phyloP scores from a whole-genome alignment of 164 flowering plant species.

The Sextonia rubra region DNA sequence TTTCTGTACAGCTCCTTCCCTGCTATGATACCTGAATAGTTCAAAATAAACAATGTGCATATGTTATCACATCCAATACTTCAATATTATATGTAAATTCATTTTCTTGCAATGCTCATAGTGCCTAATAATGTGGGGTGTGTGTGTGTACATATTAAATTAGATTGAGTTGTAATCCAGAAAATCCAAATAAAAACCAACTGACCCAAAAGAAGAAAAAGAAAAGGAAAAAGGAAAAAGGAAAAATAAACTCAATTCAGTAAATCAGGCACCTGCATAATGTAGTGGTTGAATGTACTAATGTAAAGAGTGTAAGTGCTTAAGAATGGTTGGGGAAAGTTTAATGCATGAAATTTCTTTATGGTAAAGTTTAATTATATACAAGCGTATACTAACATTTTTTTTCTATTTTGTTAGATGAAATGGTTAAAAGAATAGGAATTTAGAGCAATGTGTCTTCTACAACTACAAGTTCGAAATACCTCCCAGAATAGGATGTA shows the following conservation, averaged over 20 bases:
- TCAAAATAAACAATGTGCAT: neutral
- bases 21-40: neutral
- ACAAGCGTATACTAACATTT: neutral
- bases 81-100: neutral
- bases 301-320: neutral
- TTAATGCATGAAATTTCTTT: neutral
- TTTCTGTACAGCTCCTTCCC: neutral
- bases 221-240: too few relatives aligned
- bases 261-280: too few relatives aligned
- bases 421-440: neutral
- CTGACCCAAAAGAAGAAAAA: too few relatives aligned
- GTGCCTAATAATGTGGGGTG: too few relatives aligned
- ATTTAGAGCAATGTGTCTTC: neutral
- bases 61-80: neutral
- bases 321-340: too few relatives aligned
- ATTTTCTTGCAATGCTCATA: too few relatives aligned
- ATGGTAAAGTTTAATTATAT: neutral
- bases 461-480: neutral
- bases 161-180: too few relatives aligned
- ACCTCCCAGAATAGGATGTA: neutral
- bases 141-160: too few relatives aligned
- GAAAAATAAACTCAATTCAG: too few relatives aligned
- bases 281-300: too few relatives aligned
- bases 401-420: neutral
- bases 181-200: too few relatives aligned